A percentile compares a stretch with the other conserved stretches of the same genome.
These are phyloP conservation scores for Wickerhamiella slavikovae DNA, from an alignment of 805 yeast species.

Conservation along the genomic window DNA sequence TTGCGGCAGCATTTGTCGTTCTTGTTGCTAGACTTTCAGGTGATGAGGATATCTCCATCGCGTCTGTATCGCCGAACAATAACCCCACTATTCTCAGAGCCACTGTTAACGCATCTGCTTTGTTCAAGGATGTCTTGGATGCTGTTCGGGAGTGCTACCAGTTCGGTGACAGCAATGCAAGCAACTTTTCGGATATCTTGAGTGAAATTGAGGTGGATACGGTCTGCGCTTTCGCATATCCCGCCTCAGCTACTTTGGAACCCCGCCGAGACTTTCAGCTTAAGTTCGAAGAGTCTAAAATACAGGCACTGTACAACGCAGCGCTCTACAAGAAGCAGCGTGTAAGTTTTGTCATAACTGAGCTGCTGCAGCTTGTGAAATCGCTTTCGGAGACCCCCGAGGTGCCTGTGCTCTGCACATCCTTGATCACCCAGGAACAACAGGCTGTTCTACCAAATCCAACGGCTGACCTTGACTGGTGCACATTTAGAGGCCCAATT, in stretches of 20 bases:
- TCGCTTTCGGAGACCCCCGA: conserved; percentile 14
- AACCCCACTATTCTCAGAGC: conserved; percentile 31
- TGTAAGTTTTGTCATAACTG: conserved; percentile 49
- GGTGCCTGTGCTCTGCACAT: conserved; percentile 33
- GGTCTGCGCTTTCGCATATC: neutral
- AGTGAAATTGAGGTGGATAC: neutral
- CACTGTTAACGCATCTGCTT: conserved; percentile 21
- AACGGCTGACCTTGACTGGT: conserved; percentile 70
- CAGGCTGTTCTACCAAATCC: conserved; percentile 60
- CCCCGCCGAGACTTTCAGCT: no score
- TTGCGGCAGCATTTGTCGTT: conserved; percentile 46
- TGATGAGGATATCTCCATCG: conserved; percentile 81
- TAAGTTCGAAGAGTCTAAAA: conserved; percentile 25
- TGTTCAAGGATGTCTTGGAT: conserved; percentile 31
- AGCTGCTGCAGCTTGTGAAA: conserved; percentile 24
- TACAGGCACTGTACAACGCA: conserved; percentile 44
- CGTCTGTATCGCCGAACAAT: conserved; percentile 31
- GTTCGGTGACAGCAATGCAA: conserved; percentile 17
- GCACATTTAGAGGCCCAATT: conserved; percentile 79
- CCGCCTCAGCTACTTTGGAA: conserved; percentile 21
- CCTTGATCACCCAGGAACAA: conserved; percentile 52
- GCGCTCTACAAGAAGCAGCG: conserved; percentile 53
- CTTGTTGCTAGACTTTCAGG: conserved; percentile 70
- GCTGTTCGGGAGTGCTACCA: conserved; percentile 23
- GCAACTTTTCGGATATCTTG: conserved; percentile 32